These are phyloP conservation scores for Gnetum montanum DNA, from an alignment of 75 land plant genomes.

Conservation along the genomic window DNA sequence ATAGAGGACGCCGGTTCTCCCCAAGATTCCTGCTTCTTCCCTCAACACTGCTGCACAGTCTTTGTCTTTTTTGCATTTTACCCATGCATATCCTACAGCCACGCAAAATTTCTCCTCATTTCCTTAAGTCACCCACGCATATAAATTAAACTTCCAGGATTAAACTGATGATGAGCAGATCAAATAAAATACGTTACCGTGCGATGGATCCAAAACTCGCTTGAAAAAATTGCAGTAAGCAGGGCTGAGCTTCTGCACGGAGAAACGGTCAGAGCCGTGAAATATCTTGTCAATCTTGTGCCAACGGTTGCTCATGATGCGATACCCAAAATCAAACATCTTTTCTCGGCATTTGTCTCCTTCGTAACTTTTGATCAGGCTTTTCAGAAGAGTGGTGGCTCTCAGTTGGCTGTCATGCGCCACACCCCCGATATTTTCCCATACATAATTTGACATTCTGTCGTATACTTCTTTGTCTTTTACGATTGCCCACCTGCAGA, in stretches of 20 bases:
- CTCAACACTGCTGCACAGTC: conserved; percentile 40
- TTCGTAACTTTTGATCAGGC: conserved; percentile 25
- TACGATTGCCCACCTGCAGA: conserved; percentile 57
- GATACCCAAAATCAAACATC: conserved; percentile 48
- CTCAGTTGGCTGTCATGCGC: conserved; percentile 64
- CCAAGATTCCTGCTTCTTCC: conserved; percentile 24
- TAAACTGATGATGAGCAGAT: background rate
- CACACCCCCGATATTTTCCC: conserved; percentile 23
- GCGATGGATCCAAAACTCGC: conserved; percentile 38
- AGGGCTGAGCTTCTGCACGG: conserved; percentile 39
- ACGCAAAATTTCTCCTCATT: background rate
- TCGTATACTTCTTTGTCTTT: conserved; percentile 41
- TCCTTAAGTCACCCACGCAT: background rate
- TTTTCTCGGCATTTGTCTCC: background rate
- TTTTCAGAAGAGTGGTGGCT: conserved; percentile 41
- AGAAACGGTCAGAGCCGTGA: conserved; percentile 38
- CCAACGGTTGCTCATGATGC: conserved; percentile 49
- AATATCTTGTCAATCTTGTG: conserved; percentile 21
- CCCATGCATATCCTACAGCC: conserved; percentile 64
- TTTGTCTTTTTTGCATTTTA: conserved; percentile 42
- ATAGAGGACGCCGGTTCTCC: conserved; percentile 31
- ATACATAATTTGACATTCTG: conserved; percentile 20
- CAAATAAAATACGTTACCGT: conserved; percentile 24
- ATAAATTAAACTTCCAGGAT: no score
- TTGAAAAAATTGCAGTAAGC: conserved; percentile 53